These are phyloP conservation scores for Aspergillus awamori DNA, from an alignment of 2,329 filamentous ascomycete genomes.

Conservation along the genomic window DNA sequence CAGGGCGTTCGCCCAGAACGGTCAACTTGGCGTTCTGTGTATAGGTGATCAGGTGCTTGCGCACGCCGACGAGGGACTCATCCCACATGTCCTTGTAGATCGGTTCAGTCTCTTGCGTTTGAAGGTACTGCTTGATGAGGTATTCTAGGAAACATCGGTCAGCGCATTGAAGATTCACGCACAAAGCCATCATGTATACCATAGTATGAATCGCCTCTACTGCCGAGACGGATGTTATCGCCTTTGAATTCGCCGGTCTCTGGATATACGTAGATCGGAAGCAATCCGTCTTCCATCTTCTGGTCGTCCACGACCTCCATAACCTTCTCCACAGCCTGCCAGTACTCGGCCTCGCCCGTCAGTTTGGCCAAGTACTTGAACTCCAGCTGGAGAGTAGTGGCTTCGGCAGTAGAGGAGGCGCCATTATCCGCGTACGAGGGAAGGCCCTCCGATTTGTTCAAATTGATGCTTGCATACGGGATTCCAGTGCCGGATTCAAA, in stretches of 20 bases:
- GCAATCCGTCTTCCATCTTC: conserved; percentile 73
- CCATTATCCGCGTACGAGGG: conserved; percentile 82
- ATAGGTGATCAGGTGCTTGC: conserved; percentile 91
- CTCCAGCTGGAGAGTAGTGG: conserved; percentile 88
- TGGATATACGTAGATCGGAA: conserved; percentile 89
- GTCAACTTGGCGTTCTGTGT: conserved; percentile 78
- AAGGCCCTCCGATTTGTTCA: conserved; percentile 75
- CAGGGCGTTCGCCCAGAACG: conserved; percentile 83
- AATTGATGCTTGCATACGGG: conserved; percentile 86
- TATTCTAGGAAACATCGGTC: conserved; percentile 63
- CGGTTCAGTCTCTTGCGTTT: conserved; percentile 83
- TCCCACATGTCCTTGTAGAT: conserved; percentile 94
- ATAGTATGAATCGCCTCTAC: conserved; percentile 95
- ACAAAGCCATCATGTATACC: conserved; percentile 37
- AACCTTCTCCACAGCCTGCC: conserved; percentile 87
- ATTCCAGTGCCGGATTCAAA: conserved; percentile 87
- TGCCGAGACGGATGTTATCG: conserved; percentile 85
- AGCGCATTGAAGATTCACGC: neutral
- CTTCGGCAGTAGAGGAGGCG: conserved; percentile 91
- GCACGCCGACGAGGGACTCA: conserved; percentile 78
- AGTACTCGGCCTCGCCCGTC: conserved; percentile 89
- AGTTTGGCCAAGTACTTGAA: conserved; percentile 96
- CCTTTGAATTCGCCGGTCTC: conserved; percentile 77
- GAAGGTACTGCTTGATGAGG: conserved; percentile 95
- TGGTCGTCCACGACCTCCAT: conserved; percentile 90